A percentile compares a stretch with the other conserved stretches of the same genome.
These are phyloP conservation scores for Pseudogymnoascus sp. DNA, from an alignment of 2,329 filamentous ascomycete genomes.

Conservation along the genomic window DNA sequence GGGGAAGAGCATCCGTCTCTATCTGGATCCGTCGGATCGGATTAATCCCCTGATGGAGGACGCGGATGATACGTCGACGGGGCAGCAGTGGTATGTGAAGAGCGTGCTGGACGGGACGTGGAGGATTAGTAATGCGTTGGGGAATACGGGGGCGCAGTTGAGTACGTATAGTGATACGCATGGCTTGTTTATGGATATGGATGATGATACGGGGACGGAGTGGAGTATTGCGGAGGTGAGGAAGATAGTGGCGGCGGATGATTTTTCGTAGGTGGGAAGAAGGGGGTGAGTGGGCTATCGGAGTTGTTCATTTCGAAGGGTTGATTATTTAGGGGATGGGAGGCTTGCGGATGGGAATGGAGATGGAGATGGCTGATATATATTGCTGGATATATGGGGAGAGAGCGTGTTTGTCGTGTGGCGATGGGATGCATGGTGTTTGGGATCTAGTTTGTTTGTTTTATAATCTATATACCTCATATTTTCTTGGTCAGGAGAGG, in stretches of 20 bases:
- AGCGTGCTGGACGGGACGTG: background rate
- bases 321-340: background rate
- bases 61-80: background rate
- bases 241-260: background rate
- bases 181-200: background rate
- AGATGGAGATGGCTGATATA: background rate
- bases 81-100: background rate
- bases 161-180: slow-evolving; percentile 3
- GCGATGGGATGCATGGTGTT: background rate
- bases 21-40: background rate
- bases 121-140: background rate
- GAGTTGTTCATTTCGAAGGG: background rate
- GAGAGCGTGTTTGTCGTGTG: background rate
- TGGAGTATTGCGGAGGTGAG: background rate
- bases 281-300: background rate
- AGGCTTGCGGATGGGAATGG: background rate
- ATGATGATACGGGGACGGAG: background rate
- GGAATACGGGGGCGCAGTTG: background rate
- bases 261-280: background rate
- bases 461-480: background rate
- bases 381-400: background rate
- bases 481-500: background rate
- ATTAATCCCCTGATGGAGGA: background rate
- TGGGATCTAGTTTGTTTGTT: background rate
- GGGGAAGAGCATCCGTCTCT: background rate